These are phyloP conservation scores for Pestalotiopsis sp. DNA, from an alignment of 2,329 filamentous ascomycete species.

Conservation along the genomic window DNA sequence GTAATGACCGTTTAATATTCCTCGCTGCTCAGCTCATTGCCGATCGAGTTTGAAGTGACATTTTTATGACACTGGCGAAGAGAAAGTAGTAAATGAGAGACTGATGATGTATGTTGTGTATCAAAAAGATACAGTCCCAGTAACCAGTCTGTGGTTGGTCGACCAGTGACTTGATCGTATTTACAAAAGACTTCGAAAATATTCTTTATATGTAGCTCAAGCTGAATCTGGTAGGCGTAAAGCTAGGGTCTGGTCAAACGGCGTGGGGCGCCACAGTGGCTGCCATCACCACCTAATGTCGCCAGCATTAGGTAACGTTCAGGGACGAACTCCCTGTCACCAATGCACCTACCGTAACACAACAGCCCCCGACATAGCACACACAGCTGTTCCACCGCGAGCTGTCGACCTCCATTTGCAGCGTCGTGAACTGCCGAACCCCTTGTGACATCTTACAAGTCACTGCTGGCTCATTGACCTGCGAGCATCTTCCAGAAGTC, in stretches of 20 bases:
- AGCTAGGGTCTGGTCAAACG: constrained; percentile 10
- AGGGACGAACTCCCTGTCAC: neutral
- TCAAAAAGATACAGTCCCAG: neutral
- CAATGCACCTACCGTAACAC: neutral
- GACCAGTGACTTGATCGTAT: neutral
- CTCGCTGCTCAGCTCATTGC: neutral
- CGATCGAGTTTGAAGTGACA: neutral
- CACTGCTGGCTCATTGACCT: neutral
- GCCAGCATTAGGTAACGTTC: too few species aligned
- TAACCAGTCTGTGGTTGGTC: neutral
- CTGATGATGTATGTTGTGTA: neutral
- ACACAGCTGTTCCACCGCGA: neutral
- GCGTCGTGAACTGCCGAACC: neutral
- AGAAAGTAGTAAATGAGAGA: neutral
- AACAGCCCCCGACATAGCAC: neutral
- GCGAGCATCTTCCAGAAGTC: neutral
- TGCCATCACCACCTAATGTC: constrained; percentile 10
- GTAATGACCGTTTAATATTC: neutral
- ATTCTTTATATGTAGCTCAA: neutral
- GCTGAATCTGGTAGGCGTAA: neutral
- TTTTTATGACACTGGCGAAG: neutral
- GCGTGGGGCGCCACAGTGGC: constrained; percentile 26
- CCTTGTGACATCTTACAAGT: neutral
- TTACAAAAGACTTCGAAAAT: neutral
- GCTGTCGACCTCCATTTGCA: neutral